phyloP scores from a whole-genome alignment of 2,329 filamentous ascomycete species.

The Pseudohalonectria lignicola region DNA sequence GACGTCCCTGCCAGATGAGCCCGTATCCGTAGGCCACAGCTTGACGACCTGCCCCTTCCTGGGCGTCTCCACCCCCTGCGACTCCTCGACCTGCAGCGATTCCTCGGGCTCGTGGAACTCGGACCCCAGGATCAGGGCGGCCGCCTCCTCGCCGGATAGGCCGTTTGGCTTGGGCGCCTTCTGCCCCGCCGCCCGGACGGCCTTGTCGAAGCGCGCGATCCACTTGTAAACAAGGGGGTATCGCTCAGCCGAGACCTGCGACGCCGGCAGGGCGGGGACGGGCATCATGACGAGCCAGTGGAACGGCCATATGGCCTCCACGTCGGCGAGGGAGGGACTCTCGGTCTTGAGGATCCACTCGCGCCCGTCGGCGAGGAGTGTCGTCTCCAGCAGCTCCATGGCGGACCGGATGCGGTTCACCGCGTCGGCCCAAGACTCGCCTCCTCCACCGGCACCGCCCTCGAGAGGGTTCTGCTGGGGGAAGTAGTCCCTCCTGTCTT shows the following conservation, averaged over 20 bases:
- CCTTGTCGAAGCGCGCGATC: slow-evolving; percentile 48
- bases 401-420: slow-evolving; percentile 40
- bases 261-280: slow-evolving; percentile 37
- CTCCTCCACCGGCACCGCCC: slow-evolving; percentile 11
- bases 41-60: slow-evolving; percentile 41
- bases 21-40: slow-evolving; percentile 53
- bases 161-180: slow-evolving; percentile 21
- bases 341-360: slow-evolving; percentile 47
- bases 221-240: slow-evolving; percentile 55
- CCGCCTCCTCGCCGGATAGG: slow-evolving; percentile 43
- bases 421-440: slow-evolving; percentile 35
- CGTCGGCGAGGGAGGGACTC: slow-evolving; percentile 50
- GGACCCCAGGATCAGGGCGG: slow-evolving; percentile 30
- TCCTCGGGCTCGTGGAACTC: slow-evolving; percentile 32
- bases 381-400: slow-evolving; percentile 49
- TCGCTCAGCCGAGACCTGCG: slow-evolving; percentile 34
- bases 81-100: slow-evolving; percentile 37
- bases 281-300: slow-evolving; percentile 51
- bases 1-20: slow-evolving; percentile 43
- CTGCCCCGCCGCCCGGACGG: slow-evolving; percentile 29
- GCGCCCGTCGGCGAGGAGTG: slow-evolving; percentile 53
- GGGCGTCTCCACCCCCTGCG: slow-evolving; percentile 31
- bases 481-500: slow-evolving; percentile 38
- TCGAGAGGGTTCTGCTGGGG: slow-evolving; percentile 9
- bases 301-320: slow-evolving; percentile 58